These are phyloP conservation scores for Tirmania nivea DNA, from an alignment of 495 filamentous ascomycete genomes.

Conservation along the genomic window DNA sequence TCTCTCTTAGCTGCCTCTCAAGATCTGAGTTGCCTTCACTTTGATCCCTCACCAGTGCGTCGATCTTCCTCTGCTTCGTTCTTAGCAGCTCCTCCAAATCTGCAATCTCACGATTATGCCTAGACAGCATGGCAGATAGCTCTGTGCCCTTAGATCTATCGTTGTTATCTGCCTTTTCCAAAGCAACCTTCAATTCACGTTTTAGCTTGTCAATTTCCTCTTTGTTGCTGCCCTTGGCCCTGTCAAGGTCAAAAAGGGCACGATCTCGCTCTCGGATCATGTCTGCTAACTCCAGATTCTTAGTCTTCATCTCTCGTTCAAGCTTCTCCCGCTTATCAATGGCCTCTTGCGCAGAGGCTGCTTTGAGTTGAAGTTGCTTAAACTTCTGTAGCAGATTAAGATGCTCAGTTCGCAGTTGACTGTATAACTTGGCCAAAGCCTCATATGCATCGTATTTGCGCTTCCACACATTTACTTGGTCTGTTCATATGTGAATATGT, in stretches of 20 bases:
- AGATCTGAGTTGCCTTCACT: slow-evolving; percentile 68
- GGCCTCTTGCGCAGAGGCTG: slow-evolving; percentile 86
- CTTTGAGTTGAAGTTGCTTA: slow-evolving; percentile 87
- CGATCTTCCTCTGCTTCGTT: slow-evolving; percentile 67
- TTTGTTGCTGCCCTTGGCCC: slow-evolving; percentile 60
- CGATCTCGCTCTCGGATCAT: slow-evolving; percentile 96
- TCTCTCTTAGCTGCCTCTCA: slow-evolving; percentile 61
- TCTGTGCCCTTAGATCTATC: slow-evolving; percentile 85
- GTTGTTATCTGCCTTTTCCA: slow-evolving; percentile 80
- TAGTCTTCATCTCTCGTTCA: slow-evolving; percentile 92
- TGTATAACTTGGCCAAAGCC: slow-evolving; percentile 86
- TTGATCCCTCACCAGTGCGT: slow-evolving; percentile 57
- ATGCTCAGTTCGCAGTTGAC: slow-evolving; percentile 86
- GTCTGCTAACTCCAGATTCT: slow-evolving; percentile 91
- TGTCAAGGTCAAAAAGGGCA: slow-evolving; percentile 81
- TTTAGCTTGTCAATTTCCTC: slow-evolving; percentile 91
- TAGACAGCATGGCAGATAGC: slow-evolving; percentile 75
- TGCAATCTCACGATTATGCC: slow-evolving; percentile 92
- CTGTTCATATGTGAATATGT: neutral
- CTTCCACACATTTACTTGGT: slow-evolving; percentile 59
- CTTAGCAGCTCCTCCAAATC: slow-evolving; percentile 84
- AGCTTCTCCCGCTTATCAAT: slow-evolving; percentile 88
- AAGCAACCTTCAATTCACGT: slow-evolving; percentile 82
- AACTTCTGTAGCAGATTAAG: slow-evolving; percentile 84
- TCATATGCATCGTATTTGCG: slow-evolving; percentile 97